Evolutionary conservation across 2,329 filamentous ascomycete genomes (phyloP), one percentile per base, ranked within the genome.

Genomic region (Penicillium crustosum): DNA sequence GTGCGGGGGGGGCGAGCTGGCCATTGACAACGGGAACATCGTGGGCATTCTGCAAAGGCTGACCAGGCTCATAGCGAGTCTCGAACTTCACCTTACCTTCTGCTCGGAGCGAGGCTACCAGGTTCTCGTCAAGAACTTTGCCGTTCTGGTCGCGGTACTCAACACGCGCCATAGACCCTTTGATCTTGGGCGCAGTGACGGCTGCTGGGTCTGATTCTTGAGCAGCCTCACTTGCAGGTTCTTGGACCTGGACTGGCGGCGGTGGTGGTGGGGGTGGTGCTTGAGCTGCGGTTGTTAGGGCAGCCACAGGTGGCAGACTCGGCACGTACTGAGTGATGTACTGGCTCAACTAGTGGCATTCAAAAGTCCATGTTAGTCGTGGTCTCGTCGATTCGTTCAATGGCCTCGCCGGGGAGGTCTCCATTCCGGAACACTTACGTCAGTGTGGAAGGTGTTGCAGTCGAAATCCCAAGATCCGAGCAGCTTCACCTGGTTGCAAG

Each of bases 121-220:
- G 86, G 70, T 92, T 89, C 54, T 89, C 86, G 70, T 93, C 81
- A 33, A 99, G 84, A 33, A 97, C 75, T 70, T 97, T 97, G 64
- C 94, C 94, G 67, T 96, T 83, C 75, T 97, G 91, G 74, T 97
- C 94, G 53, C 94, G 89, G 78, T 96, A 99, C 77, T 97, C 94
- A 47, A 97, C 81, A 66, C 88, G 89, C 77, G 97, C 90, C 76
- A 96, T 90, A 54, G 86, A 82, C 66, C 70, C 82, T 66, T 80
- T 75, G 65, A 76, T 53, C 45, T 64, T 66, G 36, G 62, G 62
- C 31, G 60, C 27, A 21, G 58, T 60, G 65, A 63, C 53, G 58
- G 65, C 44, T 65, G 68, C 52, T 63, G 57, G 48, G 64, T 68
- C 61, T 33, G 54, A 57, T 13, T 62, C 56, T 31, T 65, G 58